Conservation (phyloP, 768 basidiomycete genomes). For the Leccinum arenicola region DNA sequence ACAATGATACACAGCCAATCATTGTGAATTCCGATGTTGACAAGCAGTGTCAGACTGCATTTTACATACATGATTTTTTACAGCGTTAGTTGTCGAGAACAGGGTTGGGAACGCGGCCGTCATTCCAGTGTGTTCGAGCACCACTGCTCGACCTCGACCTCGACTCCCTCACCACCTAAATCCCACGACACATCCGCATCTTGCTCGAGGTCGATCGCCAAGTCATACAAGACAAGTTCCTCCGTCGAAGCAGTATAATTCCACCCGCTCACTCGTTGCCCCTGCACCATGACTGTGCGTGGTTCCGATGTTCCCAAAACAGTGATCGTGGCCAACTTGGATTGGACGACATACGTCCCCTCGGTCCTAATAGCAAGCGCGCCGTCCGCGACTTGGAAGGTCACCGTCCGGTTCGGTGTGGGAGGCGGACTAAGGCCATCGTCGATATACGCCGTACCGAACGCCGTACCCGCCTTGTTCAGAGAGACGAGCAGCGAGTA, state of each 20-base stretch:
- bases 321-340: constrained; percentile 47
- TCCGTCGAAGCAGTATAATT: constrained; percentile 36
- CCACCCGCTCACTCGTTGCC: constrained; percentile 34
- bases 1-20: too few species aligned
- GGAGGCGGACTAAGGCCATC: constrained; percentile 56
- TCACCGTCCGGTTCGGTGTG: constrained; percentile 46
- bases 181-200: background rate
- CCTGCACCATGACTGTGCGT: constrained; percentile 37
- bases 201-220: constrained; percentile 31
- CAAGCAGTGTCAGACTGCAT: too few species aligned
- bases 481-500: constrained; percentile 61
- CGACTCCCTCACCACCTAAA: background rate
- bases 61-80: too few species aligned
- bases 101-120: too few species aligned
- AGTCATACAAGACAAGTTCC: constrained; percentile 38
- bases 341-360: constrained; percentile 33
- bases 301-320: constrained; percentile 53
- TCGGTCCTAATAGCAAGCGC: constrained; percentile 35
- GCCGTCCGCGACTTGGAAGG: constrained; percentile 37
- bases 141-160: too few species aligned
- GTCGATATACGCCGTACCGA: constrained; percentile 62
- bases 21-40: too few species aligned
- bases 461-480: constrained; percentile 43
- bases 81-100: too few species aligned
- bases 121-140: too few species aligned